phyloP scores from a whole-genome alignment of 2,329 filamentous ascomycete genomes.

The Orbilia quercus region DNA sequence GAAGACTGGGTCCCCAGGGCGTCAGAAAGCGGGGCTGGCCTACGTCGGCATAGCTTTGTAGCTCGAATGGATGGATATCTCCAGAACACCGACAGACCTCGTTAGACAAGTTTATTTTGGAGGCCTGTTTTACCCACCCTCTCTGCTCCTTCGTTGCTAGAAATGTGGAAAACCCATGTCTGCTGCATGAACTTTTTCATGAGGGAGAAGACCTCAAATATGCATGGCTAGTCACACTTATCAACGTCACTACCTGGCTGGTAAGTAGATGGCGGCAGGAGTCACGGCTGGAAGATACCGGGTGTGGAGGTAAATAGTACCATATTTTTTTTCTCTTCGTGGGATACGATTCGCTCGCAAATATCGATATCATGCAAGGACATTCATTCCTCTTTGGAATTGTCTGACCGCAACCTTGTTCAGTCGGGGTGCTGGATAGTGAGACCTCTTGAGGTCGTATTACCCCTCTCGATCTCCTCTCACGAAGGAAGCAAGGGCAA shows the following conservation, averaged over 20 bases:
- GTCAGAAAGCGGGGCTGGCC: constrained; percentile 34
- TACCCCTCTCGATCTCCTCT: not conserved
- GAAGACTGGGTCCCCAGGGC: not conserved
- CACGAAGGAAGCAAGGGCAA: constrained; percentile 4
- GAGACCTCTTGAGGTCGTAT: not conserved
- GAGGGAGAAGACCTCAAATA: constrained; percentile 2
- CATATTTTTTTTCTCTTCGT: not conserved
- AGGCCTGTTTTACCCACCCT: not conserved
- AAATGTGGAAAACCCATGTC: constrained; percentile 41
- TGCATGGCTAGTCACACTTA: constrained; percentile 53
- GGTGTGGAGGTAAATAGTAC: constrained; percentile 39
- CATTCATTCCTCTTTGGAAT: constrained; percentile 11
- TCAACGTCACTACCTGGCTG: constrained; percentile 34
- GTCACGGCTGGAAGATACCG: constrained; percentile 44
- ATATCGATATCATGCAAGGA: constrained; percentile 10
- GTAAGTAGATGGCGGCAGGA: constrained; percentile 39
- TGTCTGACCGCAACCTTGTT: not conserved
- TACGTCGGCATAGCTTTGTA: not conserved
- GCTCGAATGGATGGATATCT: not conserved
- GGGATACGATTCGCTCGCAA: not conserved
- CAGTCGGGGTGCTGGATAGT: not conserved
- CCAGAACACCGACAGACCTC: not conserved
- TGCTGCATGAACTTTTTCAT: constrained; percentile 14
- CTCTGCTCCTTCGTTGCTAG: not conserved
- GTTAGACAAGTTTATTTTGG: no score